Conservation (phyloP, 169 alveolate species). For the Plasmodium reichenowi region DNA sequence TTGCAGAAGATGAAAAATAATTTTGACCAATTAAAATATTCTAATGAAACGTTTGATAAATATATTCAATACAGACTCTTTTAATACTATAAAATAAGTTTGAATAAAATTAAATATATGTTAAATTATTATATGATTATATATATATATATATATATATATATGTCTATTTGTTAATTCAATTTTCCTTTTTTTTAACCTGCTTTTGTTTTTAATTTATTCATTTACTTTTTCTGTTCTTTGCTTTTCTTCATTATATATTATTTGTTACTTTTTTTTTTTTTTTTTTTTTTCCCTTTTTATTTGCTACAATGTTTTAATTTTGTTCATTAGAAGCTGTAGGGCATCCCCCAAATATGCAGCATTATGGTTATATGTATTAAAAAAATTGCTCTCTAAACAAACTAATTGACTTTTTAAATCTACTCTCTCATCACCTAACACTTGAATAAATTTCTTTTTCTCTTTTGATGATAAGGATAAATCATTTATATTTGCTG, state of each 20-base stretch:
- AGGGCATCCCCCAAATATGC: constrained; percentile 76
- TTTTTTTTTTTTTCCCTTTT: constrained; percentile 57
- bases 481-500: constrained; percentile 84
- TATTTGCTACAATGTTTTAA: constrained; percentile 58
- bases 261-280: not conserved
- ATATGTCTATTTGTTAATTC: not conserved
- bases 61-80: constrained; percentile 60
- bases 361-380: constrained; percentile 77
- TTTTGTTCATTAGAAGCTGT: constrained; percentile 69
- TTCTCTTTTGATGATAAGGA: constrained; percentile 70
- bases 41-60: constrained; percentile 58
- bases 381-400: constrained; percentile 77
- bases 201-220: no score
- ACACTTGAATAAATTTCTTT: constrained; percentile 43
- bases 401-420: constrained; percentile 20
- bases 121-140: no score
- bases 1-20: constrained; percentile 26
- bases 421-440: constrained; percentile 77
- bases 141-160: no score
- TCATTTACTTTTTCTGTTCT: not conserved
- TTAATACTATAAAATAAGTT: not conserved
- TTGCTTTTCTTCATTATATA: not conserved
- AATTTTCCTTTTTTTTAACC: not conserved
- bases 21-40: constrained; percentile 50
- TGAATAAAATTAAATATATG: no score